Conservation (phyloP, 495 filamentous ascomycete genomes). For the Aspergillus wentii region DNA sequence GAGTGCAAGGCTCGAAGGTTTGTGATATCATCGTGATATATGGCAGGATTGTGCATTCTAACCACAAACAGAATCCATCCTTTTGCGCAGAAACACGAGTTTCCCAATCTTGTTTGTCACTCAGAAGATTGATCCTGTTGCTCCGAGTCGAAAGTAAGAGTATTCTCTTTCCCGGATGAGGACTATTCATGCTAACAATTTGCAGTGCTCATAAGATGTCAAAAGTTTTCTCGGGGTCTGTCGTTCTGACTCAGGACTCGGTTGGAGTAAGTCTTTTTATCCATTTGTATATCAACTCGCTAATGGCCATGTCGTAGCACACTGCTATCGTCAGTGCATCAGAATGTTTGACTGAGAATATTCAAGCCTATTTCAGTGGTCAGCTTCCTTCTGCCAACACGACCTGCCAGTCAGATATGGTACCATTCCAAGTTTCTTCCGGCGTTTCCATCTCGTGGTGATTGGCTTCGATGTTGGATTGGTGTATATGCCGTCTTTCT, state of each 20-base stretch:
- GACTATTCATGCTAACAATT: background rate
- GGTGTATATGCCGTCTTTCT: no score
- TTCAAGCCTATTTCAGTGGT: slow-evolving; percentile 3
- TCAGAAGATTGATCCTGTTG: slow-evolving; percentile 48
- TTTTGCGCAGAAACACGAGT: slow-evolving; percentile 19
- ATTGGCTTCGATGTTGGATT: no score
- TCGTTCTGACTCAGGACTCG: slow-evolving; percentile 3
- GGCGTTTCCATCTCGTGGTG: no score
- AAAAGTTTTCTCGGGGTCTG: slow-evolving; percentile 19
- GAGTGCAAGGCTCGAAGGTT: slow-evolving; percentile 3
- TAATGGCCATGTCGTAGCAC: slow-evolving; percentile 8
- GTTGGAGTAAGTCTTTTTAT: no score
- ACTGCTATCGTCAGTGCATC: slow-evolving; percentile 5
- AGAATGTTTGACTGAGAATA: background rate
- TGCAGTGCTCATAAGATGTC: slow-evolving; percentile 45
- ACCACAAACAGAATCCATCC: slow-evolving; percentile 10
- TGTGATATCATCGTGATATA: slow-evolving; percentile 2
- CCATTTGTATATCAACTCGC: no score
- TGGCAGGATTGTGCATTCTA: slow-evolving; percentile 1
- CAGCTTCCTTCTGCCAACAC: no score
- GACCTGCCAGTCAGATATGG: background rate
- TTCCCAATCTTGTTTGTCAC: slow-evolving; percentile 48
- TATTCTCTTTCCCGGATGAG: background rate
- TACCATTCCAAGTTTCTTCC: slow-evolving; percentile 1
- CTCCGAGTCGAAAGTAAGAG: slow-evolving; percentile 28